Conservation (phyloP, 306 rosid species). For the Cucurbita maxima region DNA sequence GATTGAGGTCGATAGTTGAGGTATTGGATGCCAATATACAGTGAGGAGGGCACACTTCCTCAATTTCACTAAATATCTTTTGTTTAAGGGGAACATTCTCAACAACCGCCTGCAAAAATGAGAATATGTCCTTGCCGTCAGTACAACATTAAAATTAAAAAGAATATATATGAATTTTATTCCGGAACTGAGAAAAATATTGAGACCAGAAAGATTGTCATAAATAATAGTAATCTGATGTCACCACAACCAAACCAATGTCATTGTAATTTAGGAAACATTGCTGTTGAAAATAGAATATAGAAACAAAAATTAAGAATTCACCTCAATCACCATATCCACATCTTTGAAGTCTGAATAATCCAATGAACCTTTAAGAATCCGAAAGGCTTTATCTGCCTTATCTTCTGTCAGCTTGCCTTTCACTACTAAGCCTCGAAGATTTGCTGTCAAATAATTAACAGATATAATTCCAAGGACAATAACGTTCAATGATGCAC, state of each 20-base stretch:
- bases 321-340: conserved; percentile 90
- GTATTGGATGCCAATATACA: conserved; percentile 85
- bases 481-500: neutral
- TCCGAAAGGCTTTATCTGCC: conserved; percentile 44
- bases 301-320: neutral
- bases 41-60: conserved; percentile 72
- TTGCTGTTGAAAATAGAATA: too few species aligned
- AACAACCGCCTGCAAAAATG: conserved; percentile 65
- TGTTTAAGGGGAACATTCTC: conserved; percentile 77
- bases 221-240: neutral
- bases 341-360: conserved; percentile 70
- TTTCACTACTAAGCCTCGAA: conserved; percentile 45
- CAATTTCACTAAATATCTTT: conserved; percentile 72
- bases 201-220: neutral
- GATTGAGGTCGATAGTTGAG: conserved; percentile 71
- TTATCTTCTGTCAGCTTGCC: conserved; percentile 57
- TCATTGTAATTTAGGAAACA: neutral
- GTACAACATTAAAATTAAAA: neutral
- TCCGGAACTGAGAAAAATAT: neutral
- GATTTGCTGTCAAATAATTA: conserved; percentile 43
- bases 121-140: neutral
- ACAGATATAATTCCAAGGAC: neutral
- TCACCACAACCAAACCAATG: neutral
- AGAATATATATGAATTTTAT: neutral
- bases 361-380: conserved; percentile 75